phyloP scores from a whole-genome alignment of 2,329 filamentous ascomycete genomes.

The Penicillium occitanis region DNA sequence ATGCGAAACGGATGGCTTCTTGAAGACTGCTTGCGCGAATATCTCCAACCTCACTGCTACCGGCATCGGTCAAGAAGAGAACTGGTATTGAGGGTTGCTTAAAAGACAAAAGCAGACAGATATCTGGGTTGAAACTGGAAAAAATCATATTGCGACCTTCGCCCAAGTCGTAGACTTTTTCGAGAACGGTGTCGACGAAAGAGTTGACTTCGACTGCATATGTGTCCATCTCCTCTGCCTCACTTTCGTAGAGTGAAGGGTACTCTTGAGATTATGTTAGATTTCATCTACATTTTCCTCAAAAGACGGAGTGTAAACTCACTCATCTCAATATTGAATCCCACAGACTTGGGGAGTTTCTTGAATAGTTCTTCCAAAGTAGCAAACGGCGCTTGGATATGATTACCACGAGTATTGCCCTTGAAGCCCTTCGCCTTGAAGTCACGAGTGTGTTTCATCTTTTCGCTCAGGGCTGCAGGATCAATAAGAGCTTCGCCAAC shows the following conservation, averaged over 20 bases:
- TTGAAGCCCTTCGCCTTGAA: conserved; percentile 96
- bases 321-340: conserved; percentile 98
- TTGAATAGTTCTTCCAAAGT: conserved; percentile 92
- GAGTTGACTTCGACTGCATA: conserved; percentile 95
- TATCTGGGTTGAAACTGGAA: conserved; percentile 95
- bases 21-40: conserved; percentile 88
- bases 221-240: conserved; percentile 94
- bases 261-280: conserved; percentile 60
- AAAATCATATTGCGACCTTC: conserved; percentile 90
- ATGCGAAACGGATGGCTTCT: conserved; percentile 92
- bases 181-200: conserved; percentile 90
- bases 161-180: conserved; percentile 83
- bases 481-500: conserved; percentile 54
- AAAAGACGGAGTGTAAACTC: conserved; percentile 29
- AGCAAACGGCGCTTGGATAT: conserved; percentile 93
- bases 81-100: conserved; percentile 98
- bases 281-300: background rate
- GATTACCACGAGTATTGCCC: conserved; percentile 87
- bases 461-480: conserved; percentile 60
- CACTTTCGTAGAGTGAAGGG: conserved; percentile 92
- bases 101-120: conserved; percentile 89
- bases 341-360: conserved; percentile 75
- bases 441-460: conserved; percentile 95
- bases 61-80: conserved; percentile 88
- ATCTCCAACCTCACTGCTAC: conserved; percentile 77